phyloP scores from a whole-genome alignment of 1,139 yeast genomes.

The Spathaspora sp. region DNA sequence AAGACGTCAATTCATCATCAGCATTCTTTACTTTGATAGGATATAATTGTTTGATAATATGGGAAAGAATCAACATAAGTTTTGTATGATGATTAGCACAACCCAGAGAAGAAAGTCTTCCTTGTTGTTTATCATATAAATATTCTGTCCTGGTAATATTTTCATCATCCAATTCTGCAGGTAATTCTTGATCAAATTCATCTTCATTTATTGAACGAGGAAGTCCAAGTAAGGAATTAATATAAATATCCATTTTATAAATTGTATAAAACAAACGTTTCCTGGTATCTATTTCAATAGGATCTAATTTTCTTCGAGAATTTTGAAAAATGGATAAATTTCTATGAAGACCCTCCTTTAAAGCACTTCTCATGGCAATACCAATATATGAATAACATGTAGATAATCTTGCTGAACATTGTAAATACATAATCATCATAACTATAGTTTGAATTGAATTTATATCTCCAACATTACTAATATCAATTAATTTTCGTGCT shows the following conservation, averaged over 20 bases:
- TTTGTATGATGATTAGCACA: conserved; percentile 87
- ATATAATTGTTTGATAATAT: conserved; percentile 42
- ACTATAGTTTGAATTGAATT: conserved; percentile 66
- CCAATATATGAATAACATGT: conserved; percentile 93
- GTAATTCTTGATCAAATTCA: conserved; percentile 87
- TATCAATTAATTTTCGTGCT: conserved; percentile 73
- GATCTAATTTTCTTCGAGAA: conserved; percentile 56
- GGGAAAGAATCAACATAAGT: conserved; percentile 51
- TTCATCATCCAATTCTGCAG: conserved; percentile 84
- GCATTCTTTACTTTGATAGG: conserved; percentile 33
- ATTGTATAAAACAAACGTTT: conserved; percentile 87
- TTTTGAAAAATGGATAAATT: conserved; percentile 56
- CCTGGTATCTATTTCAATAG: conserved; percentile 82
- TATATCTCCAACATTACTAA: conserved; percentile 48
- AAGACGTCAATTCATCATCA: conserved; percentile 7
- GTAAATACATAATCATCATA: conserved; percentile 73
- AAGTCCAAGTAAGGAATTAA: conserved; percentile 83
- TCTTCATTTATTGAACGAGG: conserved; percentile 76
- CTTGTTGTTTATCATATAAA: conserved; percentile 35
- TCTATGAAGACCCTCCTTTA: conserved; percentile 86
- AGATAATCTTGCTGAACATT: conserved; percentile 85
- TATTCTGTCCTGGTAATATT: conserved; percentile 68
- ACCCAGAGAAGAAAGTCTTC: conserved; percentile 65
- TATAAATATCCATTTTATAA: conserved; percentile 88
- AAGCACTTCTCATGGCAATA: conserved; percentile 83